Evolutionary conservation across 257 asterid species (phyloP).

Genomic region (Asclepias syriaca): DNA sequence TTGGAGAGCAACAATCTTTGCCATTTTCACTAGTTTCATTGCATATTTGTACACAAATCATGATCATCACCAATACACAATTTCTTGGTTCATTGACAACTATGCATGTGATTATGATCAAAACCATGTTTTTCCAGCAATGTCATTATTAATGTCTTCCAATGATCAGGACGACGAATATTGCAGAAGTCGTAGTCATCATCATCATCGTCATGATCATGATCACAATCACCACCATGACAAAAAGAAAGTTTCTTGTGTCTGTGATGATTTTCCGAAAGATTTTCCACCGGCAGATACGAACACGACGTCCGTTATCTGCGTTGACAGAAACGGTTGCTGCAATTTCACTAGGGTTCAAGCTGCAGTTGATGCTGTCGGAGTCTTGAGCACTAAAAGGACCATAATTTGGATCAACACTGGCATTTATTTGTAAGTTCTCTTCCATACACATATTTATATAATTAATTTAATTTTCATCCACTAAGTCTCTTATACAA

Average conservation of each 20-base stretch:
- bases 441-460: too few relatives aligned
- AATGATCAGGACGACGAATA: not conserved
- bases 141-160: not conserved
- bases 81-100: conserved; percentile 9
- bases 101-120: not conserved
- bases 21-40: conserved; percentile 44
- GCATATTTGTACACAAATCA: conserved; percentile 45
- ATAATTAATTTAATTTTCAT: too few relatives aligned
- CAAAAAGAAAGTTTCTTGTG: conserved; percentile 16
- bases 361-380: conserved; percentile 82
- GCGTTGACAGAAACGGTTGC: conserved; percentile 83
- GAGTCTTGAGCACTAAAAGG: conserved; percentile 44
- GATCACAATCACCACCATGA: conserved; percentile 21
- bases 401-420: conserved; percentile 69
- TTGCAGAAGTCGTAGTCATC: not conserved
- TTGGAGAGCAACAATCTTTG: conserved; percentile 31
- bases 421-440: conserved; percentile 79
- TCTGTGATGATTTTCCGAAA: conserved; percentile 67
- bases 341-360: conserved; percentile 88
- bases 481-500: too few relatives aligned
- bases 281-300: conserved; percentile 67
- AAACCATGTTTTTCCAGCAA: not conserved
- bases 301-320: conserved; percentile 44
- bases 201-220: conserved; percentile 16
- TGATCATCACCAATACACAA: conserved; percentile 10